Percentiles rank a stretch among this genome's conserved stretches.
phyloP scores from a whole-genome alignment of 2,329 filamentous ascomycete species.

The Colletotrichum lupini region DNA sequence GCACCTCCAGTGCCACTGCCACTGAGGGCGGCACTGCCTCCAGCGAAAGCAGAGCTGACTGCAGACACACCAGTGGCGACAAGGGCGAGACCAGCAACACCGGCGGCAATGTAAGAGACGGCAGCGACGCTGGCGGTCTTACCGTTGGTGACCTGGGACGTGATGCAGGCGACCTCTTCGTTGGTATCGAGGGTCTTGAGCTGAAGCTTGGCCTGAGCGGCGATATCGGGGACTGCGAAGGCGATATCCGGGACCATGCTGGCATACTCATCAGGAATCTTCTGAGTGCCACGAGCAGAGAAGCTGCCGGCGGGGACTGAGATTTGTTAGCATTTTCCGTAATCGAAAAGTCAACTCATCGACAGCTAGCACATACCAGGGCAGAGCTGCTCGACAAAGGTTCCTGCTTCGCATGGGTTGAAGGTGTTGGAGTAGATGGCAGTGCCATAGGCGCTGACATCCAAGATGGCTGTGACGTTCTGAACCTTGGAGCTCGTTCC shows the following conservation, averaged over 20 bases:
- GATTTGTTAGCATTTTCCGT: slow-evolving; percentile 36
- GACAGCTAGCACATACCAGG: slow-evolving; percentile 68
- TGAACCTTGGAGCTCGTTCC: slow-evolving; percentile 79
- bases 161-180: slow-evolving; percentile 77
- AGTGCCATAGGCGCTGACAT: slow-evolving; percentile 86
- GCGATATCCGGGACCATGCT: slow-evolving; percentile 86
- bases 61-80: slow-evolving; percentile 79
- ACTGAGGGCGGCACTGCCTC: slow-evolving; percentile 61
- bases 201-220: slow-evolving; percentile 83
- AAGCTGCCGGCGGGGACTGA: slow-evolving; percentile 81
- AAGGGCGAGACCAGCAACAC: slow-evolving; percentile 86
- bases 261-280: slow-evolving; percentile 78
- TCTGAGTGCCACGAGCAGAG: slow-evolving; percentile 75
- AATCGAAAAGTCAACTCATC: background rate
- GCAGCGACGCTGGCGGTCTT: slow-evolving; percentile 81
- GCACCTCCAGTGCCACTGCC: slow-evolving; percentile 67
- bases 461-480: slow-evolving; percentile 82
- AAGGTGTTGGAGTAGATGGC: slow-evolving; percentile 83
- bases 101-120: slow-evolving; percentile 85
- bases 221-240: slow-evolving; percentile 90
- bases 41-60: slow-evolving; percentile 67
- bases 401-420: slow-evolving; percentile 80
- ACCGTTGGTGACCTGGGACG: slow-evolving; percentile 85
- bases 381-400: slow-evolving; percentile 80
- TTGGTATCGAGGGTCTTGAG: slow-evolving; percentile 70